Evolutionary conservation across 257 asterid genomes (phyloP).

Genomic region (Penstemon newberryi): DNA sequence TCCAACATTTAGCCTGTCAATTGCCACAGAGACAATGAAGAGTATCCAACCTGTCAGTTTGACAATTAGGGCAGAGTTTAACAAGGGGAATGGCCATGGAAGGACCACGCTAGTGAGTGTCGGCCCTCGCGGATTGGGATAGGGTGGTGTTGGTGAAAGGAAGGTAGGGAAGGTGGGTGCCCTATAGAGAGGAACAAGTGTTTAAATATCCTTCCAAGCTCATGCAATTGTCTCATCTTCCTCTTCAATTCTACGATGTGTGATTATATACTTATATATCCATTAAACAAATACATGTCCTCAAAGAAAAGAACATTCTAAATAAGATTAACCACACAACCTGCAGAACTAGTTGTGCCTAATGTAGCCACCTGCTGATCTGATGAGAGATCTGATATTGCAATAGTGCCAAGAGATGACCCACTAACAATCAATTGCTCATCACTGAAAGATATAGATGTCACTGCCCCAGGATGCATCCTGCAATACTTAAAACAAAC

Average conservation of each 20-base stretch:
- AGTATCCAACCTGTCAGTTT: background rate
- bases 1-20: too few relatives aligned
- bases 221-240: background rate
- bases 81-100: background rate
- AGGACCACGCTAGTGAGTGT: background rate
- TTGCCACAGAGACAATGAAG: too few relatives aligned
- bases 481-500: constrained; percentile 41
- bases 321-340: constrained; percentile 33
- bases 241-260: background rate
- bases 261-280: background rate
- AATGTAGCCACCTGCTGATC: constrained; percentile 72
- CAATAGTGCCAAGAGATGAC: constrained; percentile 77
- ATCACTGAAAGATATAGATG: constrained; percentile 71
- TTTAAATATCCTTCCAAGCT: background rate
- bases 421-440: constrained; percentile 85
- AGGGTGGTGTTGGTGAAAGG: too few relatives aligned
- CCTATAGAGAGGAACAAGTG: background rate
- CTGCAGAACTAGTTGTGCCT: constrained; percentile 60
- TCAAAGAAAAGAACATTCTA: constrained; percentile 16
- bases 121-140: too few relatives aligned
- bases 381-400: constrained; percentile 86
- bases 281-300: constrained; percentile 5
- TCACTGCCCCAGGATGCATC: constrained; percentile 82
- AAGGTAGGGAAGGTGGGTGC: background rate
- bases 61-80: background rate